phyloP scores from a whole-genome alignment of 2,329 filamentous ascomycete species.

The Arthrobotrys conoides region DNA sequence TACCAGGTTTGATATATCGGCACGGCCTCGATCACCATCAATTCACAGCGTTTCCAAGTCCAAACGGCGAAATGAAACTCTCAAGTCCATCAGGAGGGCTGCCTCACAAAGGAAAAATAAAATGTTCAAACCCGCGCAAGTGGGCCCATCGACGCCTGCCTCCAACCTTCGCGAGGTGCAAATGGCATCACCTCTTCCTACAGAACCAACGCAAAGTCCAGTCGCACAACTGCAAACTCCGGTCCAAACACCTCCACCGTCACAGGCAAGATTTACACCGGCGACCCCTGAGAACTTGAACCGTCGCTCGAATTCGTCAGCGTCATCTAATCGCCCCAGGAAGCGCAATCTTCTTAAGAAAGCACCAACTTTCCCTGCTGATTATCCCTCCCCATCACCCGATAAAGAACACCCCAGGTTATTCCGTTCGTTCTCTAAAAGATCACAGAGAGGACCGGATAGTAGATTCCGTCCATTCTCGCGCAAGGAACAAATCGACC shows the following conservation, averaged over 20 bases:
- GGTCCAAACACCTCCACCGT: constrained; percentile 58
- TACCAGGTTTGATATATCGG: constrained; percentile 22
- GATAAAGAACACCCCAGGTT: constrained; percentile 56
- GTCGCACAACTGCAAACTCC: constrained; percentile 61
- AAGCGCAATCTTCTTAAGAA: constrained; percentile 57
- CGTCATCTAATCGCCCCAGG: constrained; percentile 62
- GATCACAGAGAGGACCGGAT: constrained; percentile 36
- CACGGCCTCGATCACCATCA: constrained; percentile 42
- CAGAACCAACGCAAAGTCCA: constrained; percentile 54
- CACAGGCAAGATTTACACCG: constrained; percentile 39
- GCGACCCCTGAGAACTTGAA: constrained; percentile 52
- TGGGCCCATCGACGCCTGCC: constrained; percentile 37
- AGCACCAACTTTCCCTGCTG: constrained; percentile 52
- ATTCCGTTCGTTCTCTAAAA: constrained; percentile 51
- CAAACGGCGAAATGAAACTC: constrained; percentile 54
- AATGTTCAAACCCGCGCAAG: constrained; percentile 15
- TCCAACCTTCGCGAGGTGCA: constrained; percentile 45
- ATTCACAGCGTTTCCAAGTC: constrained; percentile 47
- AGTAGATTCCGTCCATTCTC: constrained; percentile 48
- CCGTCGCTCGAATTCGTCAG: constrained; percentile 62
- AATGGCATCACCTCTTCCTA: constrained; percentile 40
- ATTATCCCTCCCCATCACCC: constrained; percentile 57
- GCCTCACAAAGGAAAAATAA: constrained; percentile 57
- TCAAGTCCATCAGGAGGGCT: constrained; percentile 51
- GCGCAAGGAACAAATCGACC: constrained; percentile 58